Base-by-base conservation (phyloP, 805 yeast genomes). In the Grigorovia yakushimaensis region DNA sequence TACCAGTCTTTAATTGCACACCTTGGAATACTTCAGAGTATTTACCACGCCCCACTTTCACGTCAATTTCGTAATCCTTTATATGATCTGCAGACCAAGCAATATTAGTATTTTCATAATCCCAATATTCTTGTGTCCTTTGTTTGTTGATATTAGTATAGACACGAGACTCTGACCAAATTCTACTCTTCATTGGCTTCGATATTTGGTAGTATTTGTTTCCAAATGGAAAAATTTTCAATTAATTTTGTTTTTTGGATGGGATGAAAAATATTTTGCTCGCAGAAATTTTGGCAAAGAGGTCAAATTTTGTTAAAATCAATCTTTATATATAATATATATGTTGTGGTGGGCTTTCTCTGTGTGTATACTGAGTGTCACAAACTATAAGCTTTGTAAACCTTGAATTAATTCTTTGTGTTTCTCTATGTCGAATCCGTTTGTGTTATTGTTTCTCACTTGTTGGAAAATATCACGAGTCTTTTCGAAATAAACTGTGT, bases 21-120 rank as follows among this genome's bases (percentile, higher is more conserved):
- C 96, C 96, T 62, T 81, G 84, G 63, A 89, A 89, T 27, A 89
- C 97, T 65, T 89, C 97, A n/a, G 94, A 83, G 67, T 88, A 89
- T 69, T 87, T 89, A 22, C 97, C 97, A 48, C 96, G 76, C 13
- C 97, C 97, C 18, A 89, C 82, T 66, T 88, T 87, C 52, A 76
- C 74, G 46, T 84, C 77, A 51, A 89, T 84, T 64, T 89, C 97
- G 61, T 83, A 84, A 58, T 78, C 68, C 45, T 68, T 66, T 21
- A 46, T 39, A 45, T 64, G 74, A 47, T 75, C 74, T 6, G 71
- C 60, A 2, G 84, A 82, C 86, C 86, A 82, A 40, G 73, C 73
- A 30, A 82, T 74, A 11, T 73, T 69, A 35, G 74, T 70, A 52
- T 80, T 81, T 54, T 85, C 95, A 61, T 87, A 87, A 65, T 88